Base-by-base conservation (phyloP, 2,329 filamentous ascomycete genomes). In the Diplodia sapinea region DNA sequence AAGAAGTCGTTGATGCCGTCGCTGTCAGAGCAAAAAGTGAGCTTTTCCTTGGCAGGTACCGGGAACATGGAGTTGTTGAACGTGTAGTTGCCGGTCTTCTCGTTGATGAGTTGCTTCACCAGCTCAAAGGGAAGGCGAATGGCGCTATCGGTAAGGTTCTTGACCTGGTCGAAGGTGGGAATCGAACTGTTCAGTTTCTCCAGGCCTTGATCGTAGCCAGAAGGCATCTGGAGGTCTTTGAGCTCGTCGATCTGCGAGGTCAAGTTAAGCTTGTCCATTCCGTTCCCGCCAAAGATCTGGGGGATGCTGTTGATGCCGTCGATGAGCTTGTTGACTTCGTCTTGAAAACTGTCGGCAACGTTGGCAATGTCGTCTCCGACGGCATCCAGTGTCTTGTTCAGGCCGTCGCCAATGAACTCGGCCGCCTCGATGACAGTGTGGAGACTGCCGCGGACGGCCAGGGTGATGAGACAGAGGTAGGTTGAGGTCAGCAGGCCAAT, bases 401-500 rank as follows among this genome's bases (percentile, higher is more conserved):
- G 81, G 71, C 85, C 85, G 67, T 86, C 80, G 50, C 84, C 82
- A 38, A 89, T 85, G 62, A 88, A 84, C 74, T 89, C 83, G 59
- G 89, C 83, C 70, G 90, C 81, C 64, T 84, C 81, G 63, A 91
- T 81, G 17, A 87, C 91, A 54, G 89, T 88, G 63, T 92, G 88
- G 63, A 97, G 82, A 73, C 89, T 91, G 70, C 93, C 93, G 70
- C 91, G 87, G 67, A 97, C 86, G 57, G 93, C 89, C 70, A 96
- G 87, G 36, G 92, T 92, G 75, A 96, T 92, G 64, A 99, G 86
- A 75, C 95, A 99, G 71, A 93, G 85, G 75, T 97, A 97, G 17
- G 93, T 97, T 62, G 89, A 90, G 54, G 92, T 94, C 80, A 97
- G 86, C 81, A 97, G 90, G 78, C 96, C 92, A 82, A 99, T 93